phyloP scores from a whole-genome alignment of 2,329 filamentous ascomycete genomes.

The Xylaria sp. region DNA sequence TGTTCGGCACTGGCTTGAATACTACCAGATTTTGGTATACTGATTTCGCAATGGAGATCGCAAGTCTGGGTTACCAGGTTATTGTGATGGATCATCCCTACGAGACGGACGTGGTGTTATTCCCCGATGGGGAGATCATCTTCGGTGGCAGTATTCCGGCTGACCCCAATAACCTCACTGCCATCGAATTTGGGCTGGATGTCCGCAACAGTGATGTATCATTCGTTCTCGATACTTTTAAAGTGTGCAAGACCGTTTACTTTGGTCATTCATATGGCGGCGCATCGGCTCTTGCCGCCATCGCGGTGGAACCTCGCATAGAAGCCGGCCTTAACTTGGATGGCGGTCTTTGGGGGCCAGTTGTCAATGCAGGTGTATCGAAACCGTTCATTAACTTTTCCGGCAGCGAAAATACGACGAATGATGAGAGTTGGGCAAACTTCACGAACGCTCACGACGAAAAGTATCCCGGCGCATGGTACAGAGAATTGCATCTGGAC shows the following conservation, averaged over 20 bases:
- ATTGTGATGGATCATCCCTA: slow-evolving; percentile 36
- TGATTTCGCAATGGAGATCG: slow-evolving; percentile 31
- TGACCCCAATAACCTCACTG: slow-evolving; percentile 28
- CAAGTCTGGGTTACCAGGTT: slow-evolving; percentile 33
- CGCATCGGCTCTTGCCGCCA: slow-evolving; percentile 30
- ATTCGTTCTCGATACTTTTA: slow-evolving; percentile 29
- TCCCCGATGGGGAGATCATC: slow-evolving; percentile 35
- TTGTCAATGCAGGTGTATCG: slow-evolving; percentile 26
- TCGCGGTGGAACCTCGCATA: slow-evolving; percentile 25
- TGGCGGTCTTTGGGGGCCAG: slow-evolving; percentile 31
- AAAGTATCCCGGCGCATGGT: slow-evolving; percentile 29
- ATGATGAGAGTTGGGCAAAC: slow-evolving; percentile 29
- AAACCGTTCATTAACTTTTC: slow-evolving; percentile 35
- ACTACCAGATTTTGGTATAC: slow-evolving; percentile 34
- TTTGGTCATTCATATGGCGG: slow-evolving; percentile 35
- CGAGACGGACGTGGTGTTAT: slow-evolving; percentile 35
- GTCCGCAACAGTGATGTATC: slow-evolving; percentile 30
- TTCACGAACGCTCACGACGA: slow-evolving; percentile 31
- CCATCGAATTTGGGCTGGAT: slow-evolving; percentile 29
- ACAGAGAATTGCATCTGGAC: slow-evolving; percentile 26
- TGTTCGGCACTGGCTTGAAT: slow-evolving; percentile 33
- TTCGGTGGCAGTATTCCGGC: slow-evolving; percentile 25
- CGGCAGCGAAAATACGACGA: slow-evolving; percentile 17
- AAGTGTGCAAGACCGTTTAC: slow-evolving; percentile 30
- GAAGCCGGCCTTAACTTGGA: slow-evolving; percentile 31